Evolutionary conservation across 345 rosid genomes (phyloP), one percentile per base, ranked within the genome.

Genomic region (Cardiospermum halicacabum): DNA sequence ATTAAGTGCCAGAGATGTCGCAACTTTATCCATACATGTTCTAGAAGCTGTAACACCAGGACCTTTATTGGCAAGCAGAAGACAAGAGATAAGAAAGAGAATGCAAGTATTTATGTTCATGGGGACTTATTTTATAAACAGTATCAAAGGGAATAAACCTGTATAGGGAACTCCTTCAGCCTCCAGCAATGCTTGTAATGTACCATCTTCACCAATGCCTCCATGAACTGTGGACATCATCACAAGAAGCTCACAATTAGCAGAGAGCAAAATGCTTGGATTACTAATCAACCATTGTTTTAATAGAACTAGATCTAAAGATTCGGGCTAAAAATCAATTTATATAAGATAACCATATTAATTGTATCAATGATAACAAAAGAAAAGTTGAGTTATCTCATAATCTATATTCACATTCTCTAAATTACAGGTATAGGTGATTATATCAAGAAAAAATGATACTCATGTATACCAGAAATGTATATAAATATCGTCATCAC

Each of bases 121-220:
- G 18, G 47, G 54, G 49, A 50, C 18, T 8, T 11, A 54, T 54
- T 60, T 32, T 39, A n/a, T 30, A 48, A 18, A 5, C 25, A 65
- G 54, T 58, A 26, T 56, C 58, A 9, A 16, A 25, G 28, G 57
- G 64, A 65, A 69, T 40, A 39, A 58, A 93, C 96, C 97, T 78
- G 98, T 88, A 68, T 83, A 77, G 47, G 86, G 83, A 76, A 93
- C 86, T 80, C 89, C 97, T 79, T 76, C 88, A 48, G 84, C 79
- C 70, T 82, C 92, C 80, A 93, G 72, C 68, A 93, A 71, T 53
- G 84, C 80, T 70, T 93, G 98, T 67, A 93, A 78, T 11, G 97
- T 90, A 47, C 98, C 98, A 71, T 93, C 91, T 80, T 93, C 98
- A 68, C 98, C 98, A 11, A 93, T 88, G 74, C 97, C 98, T 72